Evolutionary conservation across 306 rosid genomes (phyloP).

Genomic region (Hippophae rhamnoides): DNA sequence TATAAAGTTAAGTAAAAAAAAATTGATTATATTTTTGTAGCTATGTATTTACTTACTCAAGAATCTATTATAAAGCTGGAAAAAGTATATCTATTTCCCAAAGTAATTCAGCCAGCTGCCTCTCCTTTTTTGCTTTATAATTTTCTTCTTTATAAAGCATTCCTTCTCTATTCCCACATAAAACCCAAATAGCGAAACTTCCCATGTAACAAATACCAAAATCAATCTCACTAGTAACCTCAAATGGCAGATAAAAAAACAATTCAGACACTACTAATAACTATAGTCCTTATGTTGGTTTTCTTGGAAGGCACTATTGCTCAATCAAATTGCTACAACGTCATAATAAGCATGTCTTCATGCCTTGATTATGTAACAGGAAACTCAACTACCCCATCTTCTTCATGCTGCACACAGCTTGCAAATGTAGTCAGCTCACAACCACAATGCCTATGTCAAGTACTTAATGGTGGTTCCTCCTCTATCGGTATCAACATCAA

Average conservation of each 20-base stretch:
- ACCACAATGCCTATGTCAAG: conserved; percentile 52
- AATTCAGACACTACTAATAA: conserved; percentile 8
- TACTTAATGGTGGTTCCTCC: conserved; percentile 37
- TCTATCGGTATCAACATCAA: conserved; percentile 45
- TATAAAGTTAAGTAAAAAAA: no score
- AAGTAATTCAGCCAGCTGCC: not conserved
- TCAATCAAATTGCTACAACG: conserved; percentile 44
- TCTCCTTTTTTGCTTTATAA: not conserved
- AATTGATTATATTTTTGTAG: no score
- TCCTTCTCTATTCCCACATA: not conserved
- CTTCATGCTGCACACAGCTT: conserved; percentile 55
- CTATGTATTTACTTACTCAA: not conserved
- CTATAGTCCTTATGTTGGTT: conserved; percentile 15
- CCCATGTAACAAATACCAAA: not conserved
- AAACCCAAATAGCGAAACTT: not conserved
- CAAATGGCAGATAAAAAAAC: conserved; percentile 28
- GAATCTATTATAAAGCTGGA: not conserved
- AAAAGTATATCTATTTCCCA: not conserved
- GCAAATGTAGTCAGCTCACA: conserved; percentile 44
- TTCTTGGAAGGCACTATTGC: conserved; percentile 32
- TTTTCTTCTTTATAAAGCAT: not conserved
- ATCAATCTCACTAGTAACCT: not conserved
- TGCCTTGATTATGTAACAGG: conserved; percentile 49
- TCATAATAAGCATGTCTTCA: conserved; percentile 34
- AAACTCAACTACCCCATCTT: conserved; percentile 44